Evolutionary conservation across 805 yeast species (phyloP), one percentile per base, ranked within the genome.

Genomic region (Yarrowia porcina): DNA sequence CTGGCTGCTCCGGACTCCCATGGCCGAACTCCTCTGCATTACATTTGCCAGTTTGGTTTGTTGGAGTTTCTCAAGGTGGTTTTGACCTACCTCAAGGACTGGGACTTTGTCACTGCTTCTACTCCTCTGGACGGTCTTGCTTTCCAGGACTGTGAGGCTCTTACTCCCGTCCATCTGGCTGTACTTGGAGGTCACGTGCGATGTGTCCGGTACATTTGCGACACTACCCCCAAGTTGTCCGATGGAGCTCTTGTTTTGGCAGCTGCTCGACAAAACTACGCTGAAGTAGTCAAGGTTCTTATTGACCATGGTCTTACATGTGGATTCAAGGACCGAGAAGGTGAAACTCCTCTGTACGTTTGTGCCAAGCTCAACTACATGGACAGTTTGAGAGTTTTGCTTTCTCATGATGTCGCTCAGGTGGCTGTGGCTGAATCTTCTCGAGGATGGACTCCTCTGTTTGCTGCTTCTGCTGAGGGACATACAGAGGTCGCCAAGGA

Each of bases 361-460:
- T 92, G 97, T 5, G 75, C 91, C 1, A 89, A 87, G 71, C 74
- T 85, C 70, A 83, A 88, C 69, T 74, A 80, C 61, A 65, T 74
- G 10, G 80, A 80, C 1, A 75, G 87, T 21, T 89, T 86, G 8
- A 76, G 80, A 65, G 72, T 75, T 56, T 72, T 89, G 17, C 76
- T 93, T 62, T 80, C 89, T 1, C 71, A 76, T 10, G 74, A 78
- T 15, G 83, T 84, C 11, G 96, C 97, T 1, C 77, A 86, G 67
- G 75, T 91, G 1, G 97, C 92, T 71, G 76, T 89, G 59, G 83
- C 86, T 0, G 98, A 93, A 69, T 70, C 75, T 5, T 80, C 88
- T 0, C 92, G 89, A 75, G 96, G 96, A 0, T 93, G 98, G 97
- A 90, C 97, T 1, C 97, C 98, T 6, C 77, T 93, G 6, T 90